Percentiles rank a stretch among this genome's conserved stretches.
phyloP scores from a whole-genome alignment of 805 yeast species.

The Clavispora fructus region DNA sequence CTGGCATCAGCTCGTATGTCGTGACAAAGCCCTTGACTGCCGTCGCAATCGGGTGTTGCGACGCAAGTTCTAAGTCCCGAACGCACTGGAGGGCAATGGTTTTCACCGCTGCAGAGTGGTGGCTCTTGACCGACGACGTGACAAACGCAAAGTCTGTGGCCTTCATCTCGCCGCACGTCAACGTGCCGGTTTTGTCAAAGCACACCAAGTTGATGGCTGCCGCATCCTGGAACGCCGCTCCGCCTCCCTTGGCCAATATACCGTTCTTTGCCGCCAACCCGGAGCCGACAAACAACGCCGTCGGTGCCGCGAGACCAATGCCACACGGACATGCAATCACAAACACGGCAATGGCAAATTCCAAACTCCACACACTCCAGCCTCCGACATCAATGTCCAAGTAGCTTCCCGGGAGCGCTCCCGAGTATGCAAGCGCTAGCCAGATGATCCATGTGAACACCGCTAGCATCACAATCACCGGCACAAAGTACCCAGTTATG shows the following conservation, averaged over 20 bases:
- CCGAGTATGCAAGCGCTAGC: conserved; percentile 53
- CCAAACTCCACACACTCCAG: conserved; percentile 73
- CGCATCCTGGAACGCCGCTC: conserved; percentile 77
- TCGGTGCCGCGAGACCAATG: conserved; percentile 79
- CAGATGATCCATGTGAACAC: conserved; percentile 64
- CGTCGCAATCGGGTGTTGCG: conserved; percentile 64
- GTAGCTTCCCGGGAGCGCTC: conserved; percentile 48
- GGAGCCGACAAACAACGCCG: conserved; percentile 74
- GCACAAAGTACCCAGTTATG: conserved; percentile 69
- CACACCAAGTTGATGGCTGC: conserved; percentile 58
- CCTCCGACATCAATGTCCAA: conserved; percentile 66
- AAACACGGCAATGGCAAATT: conserved; percentile 73
- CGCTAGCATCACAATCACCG: conserved; percentile 57
- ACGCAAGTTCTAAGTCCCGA: conserved; percentile 55
- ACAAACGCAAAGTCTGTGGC: conserved; percentile 46
- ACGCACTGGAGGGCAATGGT: conserved; percentile 42
- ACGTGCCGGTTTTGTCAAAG: conserved; percentile 76
- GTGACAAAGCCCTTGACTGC: conserved; percentile 41
- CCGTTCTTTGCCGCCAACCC: conserved; percentile 77
- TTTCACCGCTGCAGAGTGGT: conserved; percentile 10
- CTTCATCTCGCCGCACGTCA: conserved; percentile 59
- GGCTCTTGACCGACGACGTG: conserved; percentile 7
- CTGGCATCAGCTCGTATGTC: neutral
- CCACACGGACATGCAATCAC: conserved; percentile 88
- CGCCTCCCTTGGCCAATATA: conserved; percentile 74